Percentiles rank a stretch among this genome's conserved stretches.
These are phyloP conservation scores for Saccharomycopsis guyanensis DNA, from an alignment of 805 yeast species.

Conservation along the genomic window DNA sequence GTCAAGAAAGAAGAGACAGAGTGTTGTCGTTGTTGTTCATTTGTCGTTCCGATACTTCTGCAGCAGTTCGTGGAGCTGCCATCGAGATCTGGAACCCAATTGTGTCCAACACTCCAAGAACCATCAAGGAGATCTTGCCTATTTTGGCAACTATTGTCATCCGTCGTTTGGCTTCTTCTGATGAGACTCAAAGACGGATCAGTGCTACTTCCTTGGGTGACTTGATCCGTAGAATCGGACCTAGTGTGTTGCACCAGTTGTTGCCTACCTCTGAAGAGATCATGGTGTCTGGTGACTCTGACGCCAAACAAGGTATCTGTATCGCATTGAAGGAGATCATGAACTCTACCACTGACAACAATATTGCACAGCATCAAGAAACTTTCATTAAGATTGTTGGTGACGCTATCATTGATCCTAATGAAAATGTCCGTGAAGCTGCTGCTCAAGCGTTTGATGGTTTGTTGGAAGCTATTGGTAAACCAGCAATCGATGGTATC, in stretches of 20 bases:
- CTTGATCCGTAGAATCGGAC: constrained; percentile 87
- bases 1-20: constrained; percentile 81
- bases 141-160: constrained; percentile 74
- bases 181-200: constrained; percentile 69
- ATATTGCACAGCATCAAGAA: constrained; percentile 56
- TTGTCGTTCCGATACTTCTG: constrained; percentile 87
- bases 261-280: constrained; percentile 76
- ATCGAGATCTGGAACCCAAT: constrained; percentile 95
- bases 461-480: constrained; percentile 75
- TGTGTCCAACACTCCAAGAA: constrained; percentile 92
- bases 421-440: constrained; percentile 72
- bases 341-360: constrained; percentile 58
- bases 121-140: constrained; percentile 87
- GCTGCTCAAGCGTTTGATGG: constrained; percentile 90
- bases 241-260: constrained; percentile 73
- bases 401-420: constrained; percentile 68
- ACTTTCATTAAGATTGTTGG: constrained; percentile 69
- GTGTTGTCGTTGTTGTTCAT: constrained; percentile 80
- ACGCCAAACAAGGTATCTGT: constrained; percentile 93
- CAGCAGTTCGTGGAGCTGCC: constrained; percentile 81
- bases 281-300: constrained; percentile 54
- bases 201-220: constrained; percentile 95
- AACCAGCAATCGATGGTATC: constrained; percentile 78
- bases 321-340: constrained; percentile 84
- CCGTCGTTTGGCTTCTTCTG: constrained; percentile 73